Evolutionary conservation across 176 grass and related monocot species (phyloP), one percentile per base, ranked within the genome.

Genomic region (Canna indica): DNA sequence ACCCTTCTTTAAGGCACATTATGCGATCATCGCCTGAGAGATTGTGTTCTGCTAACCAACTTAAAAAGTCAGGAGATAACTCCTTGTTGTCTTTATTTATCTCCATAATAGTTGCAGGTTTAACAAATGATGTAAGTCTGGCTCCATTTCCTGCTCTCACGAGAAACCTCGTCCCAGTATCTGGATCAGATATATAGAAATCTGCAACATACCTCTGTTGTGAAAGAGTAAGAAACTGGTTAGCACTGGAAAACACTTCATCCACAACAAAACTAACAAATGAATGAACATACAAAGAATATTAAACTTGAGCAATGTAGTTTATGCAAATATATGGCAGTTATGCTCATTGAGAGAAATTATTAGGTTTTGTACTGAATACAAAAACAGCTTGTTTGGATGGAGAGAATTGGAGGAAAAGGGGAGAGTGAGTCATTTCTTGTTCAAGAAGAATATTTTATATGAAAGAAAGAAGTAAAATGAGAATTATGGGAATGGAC

Each of bases 101-200:
- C 27, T 68, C 54, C 15, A 76, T 58, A 42, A 73, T 22, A 4
- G 60, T 85, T 26, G 68, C 81, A 14, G 16, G 58, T 59, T 78
- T 93, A 3, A 86, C 71, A 77, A 93, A 87, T 27, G 75, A 70
- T n/a, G 73, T 65, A 69, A 93, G 69, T 78, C 52, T 71, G 2
- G 61, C 73, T 12, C 82, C 72, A 45, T 93, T 90, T 24, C 89
- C 86, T 1, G 84, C 94, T 36, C 89, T 83, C 36, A 97, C 94
- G 1, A 82, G 85, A 76, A 90, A 97, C 45, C 94, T 90, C 75
- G 30, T 85, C 16, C 94, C 89, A 4, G 86, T 81, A 48, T 74
- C 83, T 47, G 79, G 75, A 18, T 97, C 89, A 0, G 89, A 93
- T 63, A 97, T 92, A 73, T 92, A 90, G 78, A 91, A 96, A 61